A percentile compares a stretch with the other conserved stretches of the same genome.
Conservation (phyloP, 2,329 filamentous ascomycete genomes). For the Penicillium psychrosexuale region DNA sequence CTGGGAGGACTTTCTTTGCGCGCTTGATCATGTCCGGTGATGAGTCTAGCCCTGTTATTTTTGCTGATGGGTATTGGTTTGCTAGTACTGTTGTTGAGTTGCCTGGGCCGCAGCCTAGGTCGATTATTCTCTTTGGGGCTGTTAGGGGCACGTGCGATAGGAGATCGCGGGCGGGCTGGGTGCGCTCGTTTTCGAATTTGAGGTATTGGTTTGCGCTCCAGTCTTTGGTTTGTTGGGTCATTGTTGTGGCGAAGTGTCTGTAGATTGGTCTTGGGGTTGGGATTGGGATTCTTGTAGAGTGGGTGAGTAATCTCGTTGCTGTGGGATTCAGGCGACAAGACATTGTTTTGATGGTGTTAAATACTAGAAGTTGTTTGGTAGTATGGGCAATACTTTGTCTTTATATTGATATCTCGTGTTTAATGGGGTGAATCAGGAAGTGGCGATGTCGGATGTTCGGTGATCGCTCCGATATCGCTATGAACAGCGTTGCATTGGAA, state of each 20-base stretch:
- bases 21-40: constrained; percentile 55
- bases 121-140: constrained; percentile 48
- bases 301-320: background rate
- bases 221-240: constrained; percentile 29
- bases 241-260: constrained; percentile 1
- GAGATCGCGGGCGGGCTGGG: constrained; percentile 53
- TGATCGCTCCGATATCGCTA: background rate
- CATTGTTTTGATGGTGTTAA: background rate
- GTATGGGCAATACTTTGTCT: background rate
- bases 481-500: background rate
- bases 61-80: constrained; percentile 48
- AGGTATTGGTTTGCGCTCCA: constrained; percentile 59
- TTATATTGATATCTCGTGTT: background rate
- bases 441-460: constrained; percentile 5
- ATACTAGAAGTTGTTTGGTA: background rate
- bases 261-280: background rate
- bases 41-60: constrained; percentile 53
- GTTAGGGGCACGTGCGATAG: constrained; percentile 47
- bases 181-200: constrained; percentile 55
- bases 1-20: constrained; percentile 44
- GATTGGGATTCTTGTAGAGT: background rate
- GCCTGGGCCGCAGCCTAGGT: constrained; percentile 60
- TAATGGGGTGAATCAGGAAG: background rate
- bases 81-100: constrained; percentile 55
- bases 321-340: background rate